Evolutionary conservation across 345 rosid species (phyloP), one percentile per base, ranked within the genome.

Genomic region (Trapa incisa): DNA sequence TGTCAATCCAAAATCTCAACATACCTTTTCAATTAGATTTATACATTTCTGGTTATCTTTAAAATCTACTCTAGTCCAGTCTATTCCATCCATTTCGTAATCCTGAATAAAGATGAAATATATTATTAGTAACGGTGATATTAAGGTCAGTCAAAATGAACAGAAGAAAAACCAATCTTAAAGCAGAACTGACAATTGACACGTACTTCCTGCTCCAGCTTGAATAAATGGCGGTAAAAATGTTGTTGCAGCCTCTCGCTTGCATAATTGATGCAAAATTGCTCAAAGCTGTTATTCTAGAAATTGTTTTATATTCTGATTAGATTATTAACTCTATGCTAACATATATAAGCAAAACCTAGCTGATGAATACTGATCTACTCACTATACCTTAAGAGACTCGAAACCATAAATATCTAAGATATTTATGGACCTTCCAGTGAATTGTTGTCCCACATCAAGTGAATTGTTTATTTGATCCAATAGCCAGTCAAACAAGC

Each of bases 171-270:
- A 70, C 52, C 12, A 35, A 68, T 65, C 37, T 43, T 50, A 48
- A 58, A 37, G 14, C 9, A 48, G 66, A 4, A 35, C 6, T 43
- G 38, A 39, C 16, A 64, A 53, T 42, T 53, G 47, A 10, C 61
- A 45, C 35, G 5, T 70, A 87, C 99, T 92, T 91, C 97, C 80
- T 91, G 97, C 77, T 83, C 84, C 68, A 91, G 88, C 81, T 94
- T 94, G 68, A 91, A 83, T 37, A 94, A 75, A 81, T 94, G 97
- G n/a, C 97, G 81, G 68, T 83, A 88, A 72, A 94, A 89, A 76
- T 94, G 99, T 76, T 94, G 99, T 67, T 94, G 99, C 77, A 94
- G 78, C 77, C 99, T 87, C 80, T 94, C 99, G 80, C 91, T 94
- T 62, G 97, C 95, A 80, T 94, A 94, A 77, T 94, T 94, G 70